Evolutionary conservation across 768 basidiomycete genomes (phyloP).

Genomic region (Strobilomyces echinocephalus): DNA sequence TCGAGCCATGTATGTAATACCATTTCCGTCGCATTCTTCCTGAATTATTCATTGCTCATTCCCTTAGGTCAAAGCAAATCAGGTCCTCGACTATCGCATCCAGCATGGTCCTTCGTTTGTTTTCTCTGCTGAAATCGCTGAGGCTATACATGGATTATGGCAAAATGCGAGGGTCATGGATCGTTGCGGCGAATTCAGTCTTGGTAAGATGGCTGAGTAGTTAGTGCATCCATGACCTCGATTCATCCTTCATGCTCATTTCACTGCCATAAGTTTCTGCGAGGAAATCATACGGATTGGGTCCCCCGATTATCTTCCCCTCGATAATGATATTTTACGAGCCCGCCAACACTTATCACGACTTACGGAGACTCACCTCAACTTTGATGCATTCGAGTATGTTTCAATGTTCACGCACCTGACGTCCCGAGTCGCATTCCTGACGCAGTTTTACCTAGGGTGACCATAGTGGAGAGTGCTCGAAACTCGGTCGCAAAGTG

Average conservation of each 20-base stretch:
- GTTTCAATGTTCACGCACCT: not conserved
- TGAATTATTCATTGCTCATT: not conserved
- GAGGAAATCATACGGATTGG: slow-evolving; percentile 1
- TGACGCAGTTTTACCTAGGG: not conserved
- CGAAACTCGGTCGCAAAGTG: not conserved
- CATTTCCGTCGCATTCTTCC: not conserved
- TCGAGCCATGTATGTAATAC: not conserved
- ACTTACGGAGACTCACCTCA: not conserved
- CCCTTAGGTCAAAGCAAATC: not conserved
- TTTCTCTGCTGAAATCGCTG: not conserved
- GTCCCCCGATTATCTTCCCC: not conserved
- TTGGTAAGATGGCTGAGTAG: not conserved
- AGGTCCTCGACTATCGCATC: not conserved
- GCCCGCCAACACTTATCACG: not conserved
- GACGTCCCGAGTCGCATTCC: too few relatives aligned
- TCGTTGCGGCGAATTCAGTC: not conserved
- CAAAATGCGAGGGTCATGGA: slow-evolving; percentile 2
- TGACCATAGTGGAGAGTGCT: not conserved
- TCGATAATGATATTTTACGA: not conserved
- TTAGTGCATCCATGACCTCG: not conserved
- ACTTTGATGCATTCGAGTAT: not conserved
- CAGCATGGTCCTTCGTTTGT: not conserved
- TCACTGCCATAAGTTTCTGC: not conserved
- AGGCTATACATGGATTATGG: slow-evolving; percentile 1
- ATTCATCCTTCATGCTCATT: not conserved